Evolutionary conservation across 75 land plant genomes (phyloP).

Genomic region (Sequoiadendron giganteum): DNA sequence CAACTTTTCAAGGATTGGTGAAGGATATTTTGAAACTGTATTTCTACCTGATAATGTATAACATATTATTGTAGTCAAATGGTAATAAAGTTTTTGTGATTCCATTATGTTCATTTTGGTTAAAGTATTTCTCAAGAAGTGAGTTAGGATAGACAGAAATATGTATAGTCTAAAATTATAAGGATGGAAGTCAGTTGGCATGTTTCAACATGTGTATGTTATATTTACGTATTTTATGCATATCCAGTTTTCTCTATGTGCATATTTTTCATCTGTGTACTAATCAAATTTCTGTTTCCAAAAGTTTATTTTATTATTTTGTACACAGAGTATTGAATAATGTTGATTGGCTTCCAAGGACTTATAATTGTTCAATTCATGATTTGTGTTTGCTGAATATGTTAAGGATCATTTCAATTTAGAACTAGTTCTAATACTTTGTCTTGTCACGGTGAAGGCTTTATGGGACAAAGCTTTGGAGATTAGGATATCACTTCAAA

Average conservation of each 20-base stretch:
- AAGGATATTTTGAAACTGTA: no score
- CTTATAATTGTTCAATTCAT: not conserved
- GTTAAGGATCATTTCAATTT: not conserved
- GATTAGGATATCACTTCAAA: slow-evolving; percentile 71
- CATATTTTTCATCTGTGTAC: not conserved
- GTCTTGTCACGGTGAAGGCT: slow-evolving; percentile 27
- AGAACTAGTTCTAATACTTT: slow-evolving; percentile 14
- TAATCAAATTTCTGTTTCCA: not conserved
- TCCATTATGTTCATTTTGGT: not conserved
- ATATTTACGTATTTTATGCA: not conserved
- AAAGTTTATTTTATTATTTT: not conserved
- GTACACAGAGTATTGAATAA: not conserved
- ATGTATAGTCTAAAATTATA: not conserved
- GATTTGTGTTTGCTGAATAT: not conserved
- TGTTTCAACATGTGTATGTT: not conserved
- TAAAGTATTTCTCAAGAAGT: not conserved
- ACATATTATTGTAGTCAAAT: no score
- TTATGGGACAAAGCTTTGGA: slow-evolving; percentile 83
- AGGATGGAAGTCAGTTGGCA: not conserved
- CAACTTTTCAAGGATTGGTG: no score
- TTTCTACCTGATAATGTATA: no score
- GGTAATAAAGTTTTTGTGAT: no score
- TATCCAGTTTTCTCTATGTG: not conserved
- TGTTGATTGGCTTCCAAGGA: not conserved
- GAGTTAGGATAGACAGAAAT: not conserved